Conservation (phyloP, 164 flowering plant species). For the Cinnamomum chago region DNA sequence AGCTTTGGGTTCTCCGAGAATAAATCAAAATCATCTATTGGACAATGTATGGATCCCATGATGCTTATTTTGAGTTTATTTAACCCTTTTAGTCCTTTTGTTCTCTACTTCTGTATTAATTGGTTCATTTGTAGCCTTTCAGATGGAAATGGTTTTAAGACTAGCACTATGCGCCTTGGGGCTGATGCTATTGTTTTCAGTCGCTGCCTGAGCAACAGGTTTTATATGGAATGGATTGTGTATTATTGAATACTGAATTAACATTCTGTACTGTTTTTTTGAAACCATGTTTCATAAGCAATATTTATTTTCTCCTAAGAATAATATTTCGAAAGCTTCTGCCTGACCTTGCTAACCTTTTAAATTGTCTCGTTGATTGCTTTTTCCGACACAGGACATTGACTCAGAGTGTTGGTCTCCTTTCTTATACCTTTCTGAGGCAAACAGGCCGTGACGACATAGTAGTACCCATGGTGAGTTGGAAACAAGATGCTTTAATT, state of each 20-base stretch:
- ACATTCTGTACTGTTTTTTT: background rate
- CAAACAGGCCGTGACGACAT: conserved; percentile 67
- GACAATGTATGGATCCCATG: conserved; percentile 59
- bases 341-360: background rate
- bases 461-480: conserved; percentile 93
- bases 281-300: background rate
- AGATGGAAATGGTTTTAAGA: conserved; percentile 99
- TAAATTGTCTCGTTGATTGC: background rate
- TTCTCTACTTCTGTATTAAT: conserved; percentile 12
- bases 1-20: conserved; percentile 97
- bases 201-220: conserved; percentile 53
- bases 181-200: conserved; percentile 91
- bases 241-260: background rate
- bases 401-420: conserved; percentile 91
- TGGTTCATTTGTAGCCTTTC: conserved; percentile 34
- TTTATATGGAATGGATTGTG: background rate
- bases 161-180: conserved; percentile 92
- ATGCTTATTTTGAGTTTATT: background rate
- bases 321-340: background rate
- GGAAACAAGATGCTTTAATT: background rate
- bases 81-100: conserved; percentile 1
- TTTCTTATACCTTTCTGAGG: conserved; percentile 81
- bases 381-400: conserved; percentile 31
- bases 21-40: conserved; percentile 63
- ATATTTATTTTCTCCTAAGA: background rate